Evolutionary conservation across 108 stramenopile genomes (phyloP).

Genomic region (Skeletonema menzelii): DNA sequence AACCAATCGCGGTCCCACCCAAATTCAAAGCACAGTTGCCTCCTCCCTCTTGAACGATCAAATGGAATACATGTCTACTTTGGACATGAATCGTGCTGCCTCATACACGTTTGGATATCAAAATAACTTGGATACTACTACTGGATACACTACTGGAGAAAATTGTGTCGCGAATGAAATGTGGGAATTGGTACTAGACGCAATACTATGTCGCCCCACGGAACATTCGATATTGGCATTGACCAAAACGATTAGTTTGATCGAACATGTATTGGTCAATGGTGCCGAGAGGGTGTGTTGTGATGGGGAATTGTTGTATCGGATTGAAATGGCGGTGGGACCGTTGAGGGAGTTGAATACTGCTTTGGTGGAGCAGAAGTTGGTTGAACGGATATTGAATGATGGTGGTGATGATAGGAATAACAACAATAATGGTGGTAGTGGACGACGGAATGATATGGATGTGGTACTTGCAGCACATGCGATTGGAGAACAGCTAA

Average conservation of each 20-base stretch:
- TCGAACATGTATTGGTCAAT: conserved; percentile 33
- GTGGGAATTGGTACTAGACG: conserved; percentile 33
- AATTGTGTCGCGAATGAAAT: conserved; percentile 32
- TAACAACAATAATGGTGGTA: background rate
- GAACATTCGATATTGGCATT: conserved; percentile 35
- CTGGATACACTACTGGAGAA: background rate
- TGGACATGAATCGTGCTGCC: conserved; percentile 50
- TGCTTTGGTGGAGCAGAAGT: conserved; percentile 32
- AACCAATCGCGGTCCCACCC: conserved; percentile 16
- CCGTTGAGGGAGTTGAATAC: conserved; percentile 38
- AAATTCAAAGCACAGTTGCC: conserved; percentile 31
- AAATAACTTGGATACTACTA: conserved; percentile 13
- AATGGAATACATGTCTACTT: conserved; percentile 31
- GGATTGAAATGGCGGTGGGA: conserved; percentile 35
- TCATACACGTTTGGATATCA: conserved; percentile 37
- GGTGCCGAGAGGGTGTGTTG: conserved; percentile 15
- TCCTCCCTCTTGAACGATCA: conserved; percentile 28
- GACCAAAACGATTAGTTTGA: conserved; percentile 34
- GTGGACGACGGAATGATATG: conserved; percentile 3
- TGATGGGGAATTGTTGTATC: conserved; percentile 30
- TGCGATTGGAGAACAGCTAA: conserved; percentile 25
- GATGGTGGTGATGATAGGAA: background rate
- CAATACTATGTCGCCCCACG: conserved; percentile 1
- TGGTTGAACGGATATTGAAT: conserved; percentile 37
- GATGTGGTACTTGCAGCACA: conserved; percentile 12